Conservation (phyloP, 176 grass and related monocot genomes). For the Eleusine coracana region DNA sequence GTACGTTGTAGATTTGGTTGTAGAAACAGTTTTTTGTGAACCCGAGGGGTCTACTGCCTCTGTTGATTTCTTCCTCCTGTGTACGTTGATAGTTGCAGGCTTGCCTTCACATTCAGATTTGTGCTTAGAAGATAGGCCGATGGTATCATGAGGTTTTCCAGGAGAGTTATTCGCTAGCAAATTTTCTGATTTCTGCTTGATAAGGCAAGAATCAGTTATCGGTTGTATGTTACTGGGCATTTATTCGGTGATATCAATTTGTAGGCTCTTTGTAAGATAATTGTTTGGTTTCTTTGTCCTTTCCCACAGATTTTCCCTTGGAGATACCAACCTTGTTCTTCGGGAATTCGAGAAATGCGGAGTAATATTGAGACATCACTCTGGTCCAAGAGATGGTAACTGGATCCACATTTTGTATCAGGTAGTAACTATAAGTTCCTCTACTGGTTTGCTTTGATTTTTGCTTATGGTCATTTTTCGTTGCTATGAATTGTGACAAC, state of each 20-base stretch:
- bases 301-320: slow-evolving; percentile 61
- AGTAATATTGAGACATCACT: slow-evolving; percentile 77
- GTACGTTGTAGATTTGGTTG: slow-evolving; percentile 23
- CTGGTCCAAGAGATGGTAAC: slow-evolving; percentile 77
- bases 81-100: not conserved
- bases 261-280: not conserved
- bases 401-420: slow-evolving; percentile 95
- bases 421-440: slow-evolving; percentile 69
- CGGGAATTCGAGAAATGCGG: slow-evolving; percentile 92
- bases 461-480: not conserved
- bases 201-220: not conserved
- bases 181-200: not conserved
- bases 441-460: not conserved
- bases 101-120: not conserved
- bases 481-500: slow-evolving; percentile 1
- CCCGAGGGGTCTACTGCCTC: not conserved
- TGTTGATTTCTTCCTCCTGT: not conserved
- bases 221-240: not conserved
- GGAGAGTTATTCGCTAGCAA: not conserved
- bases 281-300: slow-evolving; percentile 29
- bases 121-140: not conserved
- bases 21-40: not conserved
- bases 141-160: not conserved
- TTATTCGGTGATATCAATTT: slow-evolving; percentile 2
- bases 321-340: slow-evolving; percentile 78